Conservation (phyloP, 768 basidiomycete species). For the Rhodotorula taiwanensis region DNA sequence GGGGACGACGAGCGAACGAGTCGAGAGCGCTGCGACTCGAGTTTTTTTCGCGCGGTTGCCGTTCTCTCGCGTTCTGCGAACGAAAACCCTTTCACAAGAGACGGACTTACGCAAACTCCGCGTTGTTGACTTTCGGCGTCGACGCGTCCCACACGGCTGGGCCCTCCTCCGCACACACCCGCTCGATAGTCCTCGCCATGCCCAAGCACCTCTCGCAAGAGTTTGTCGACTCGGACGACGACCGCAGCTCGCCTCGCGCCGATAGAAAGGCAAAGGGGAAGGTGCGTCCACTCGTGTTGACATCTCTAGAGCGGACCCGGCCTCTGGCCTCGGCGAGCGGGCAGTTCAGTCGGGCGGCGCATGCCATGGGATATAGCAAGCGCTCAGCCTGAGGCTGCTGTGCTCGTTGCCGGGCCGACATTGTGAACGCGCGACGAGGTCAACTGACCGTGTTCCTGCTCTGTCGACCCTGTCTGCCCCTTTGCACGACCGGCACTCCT, state of each 20-base stretch:
- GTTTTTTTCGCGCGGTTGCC: neutral
- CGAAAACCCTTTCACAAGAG: neutral
- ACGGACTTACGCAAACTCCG: neutral
- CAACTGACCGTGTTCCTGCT: neutral
- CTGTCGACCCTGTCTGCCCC: too few species aligned
- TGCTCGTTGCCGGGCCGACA: too few species aligned
- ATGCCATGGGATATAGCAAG: too few species aligned
- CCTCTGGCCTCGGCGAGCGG: too few species aligned
- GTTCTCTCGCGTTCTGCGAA: neutral
- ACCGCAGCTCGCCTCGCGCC: neutral
- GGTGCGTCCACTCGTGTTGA: neutral
- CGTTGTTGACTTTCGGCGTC: too few species aligned
- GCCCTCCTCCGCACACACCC: too few species aligned
- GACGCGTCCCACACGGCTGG: too few species aligned
- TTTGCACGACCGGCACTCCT: too few species aligned
- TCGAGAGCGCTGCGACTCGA: neutral
- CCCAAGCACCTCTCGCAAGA: conserved; percentile 1
- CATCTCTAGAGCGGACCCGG: too few species aligned
- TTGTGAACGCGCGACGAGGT: neutral
- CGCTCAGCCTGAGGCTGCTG: too few species aligned
- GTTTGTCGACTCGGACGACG: conserved; percentile 16
- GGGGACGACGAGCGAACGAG: neutral
- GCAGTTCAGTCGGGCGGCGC: too few species aligned
- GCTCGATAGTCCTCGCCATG: conserved; percentile 1
- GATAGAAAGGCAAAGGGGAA: neutral